A percentile compares a stretch with the other conserved stretches of the same genome.
phyloP scores from a whole-genome alignment of 73 alveolate genomes.

The Paramecium biaurelia region DNA sequence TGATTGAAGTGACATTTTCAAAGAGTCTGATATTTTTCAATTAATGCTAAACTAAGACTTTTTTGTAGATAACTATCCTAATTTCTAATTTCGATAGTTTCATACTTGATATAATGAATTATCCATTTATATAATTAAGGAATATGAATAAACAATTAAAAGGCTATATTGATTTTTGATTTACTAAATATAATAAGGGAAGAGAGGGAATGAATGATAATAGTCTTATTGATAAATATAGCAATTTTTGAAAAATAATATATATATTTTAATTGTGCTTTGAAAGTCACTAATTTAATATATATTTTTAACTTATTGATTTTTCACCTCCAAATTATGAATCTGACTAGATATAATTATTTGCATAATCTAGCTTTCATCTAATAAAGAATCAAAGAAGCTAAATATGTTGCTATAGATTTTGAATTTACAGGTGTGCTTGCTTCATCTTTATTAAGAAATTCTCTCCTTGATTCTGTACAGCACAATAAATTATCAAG shows the following conservation, averaged over 20 bases:
- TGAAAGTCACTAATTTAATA: not conserved
- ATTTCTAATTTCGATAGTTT: not conserved
- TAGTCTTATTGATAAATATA: not conserved
- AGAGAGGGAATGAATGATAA: not conserved
- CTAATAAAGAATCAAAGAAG: not conserved
- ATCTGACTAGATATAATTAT: constrained; percentile 7
- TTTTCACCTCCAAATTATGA: not conserved
- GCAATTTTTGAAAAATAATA: not conserved
- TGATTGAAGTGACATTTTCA: constrained; percentile 76
- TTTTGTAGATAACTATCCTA: not conserved
- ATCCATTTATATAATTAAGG: not conserved
- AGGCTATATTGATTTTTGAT: not conserved
- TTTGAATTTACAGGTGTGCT: constrained; percentile 26
- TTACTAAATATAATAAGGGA: too few relatives aligned
- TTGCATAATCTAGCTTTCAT: not conserved
- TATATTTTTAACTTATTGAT: not conserved
- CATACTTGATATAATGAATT: not conserved
- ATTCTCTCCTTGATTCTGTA: constrained; percentile 29
- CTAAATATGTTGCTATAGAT: not conserved
- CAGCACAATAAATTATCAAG: not conserved
- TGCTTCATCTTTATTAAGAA: constrained; percentile 23
- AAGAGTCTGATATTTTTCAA: not conserved
- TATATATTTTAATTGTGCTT: not conserved
- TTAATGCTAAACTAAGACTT: not conserved
- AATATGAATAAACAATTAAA: not conserved